A percentile compares a stretch with the other conserved stretches of the same genome.
These are phyloP conservation scores for Durotheca rogersii DNA, from an alignment of 495 filamentous ascomycete genomes.

Conservation along the genomic window DNA sequence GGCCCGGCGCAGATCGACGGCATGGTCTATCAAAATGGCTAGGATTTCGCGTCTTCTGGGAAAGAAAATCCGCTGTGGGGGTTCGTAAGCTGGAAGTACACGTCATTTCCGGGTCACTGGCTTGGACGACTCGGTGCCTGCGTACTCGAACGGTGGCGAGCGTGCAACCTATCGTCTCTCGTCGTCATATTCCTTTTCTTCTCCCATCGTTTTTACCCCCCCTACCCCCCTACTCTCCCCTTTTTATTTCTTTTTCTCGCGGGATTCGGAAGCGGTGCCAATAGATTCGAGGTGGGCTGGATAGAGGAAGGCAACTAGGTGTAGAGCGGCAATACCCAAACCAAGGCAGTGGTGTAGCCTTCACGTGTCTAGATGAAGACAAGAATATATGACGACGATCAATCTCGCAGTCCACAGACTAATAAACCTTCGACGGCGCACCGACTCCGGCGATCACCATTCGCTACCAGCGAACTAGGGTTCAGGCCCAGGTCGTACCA, in stretches of 20 bases:
- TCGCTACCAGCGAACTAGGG: constrained; percentile 13
- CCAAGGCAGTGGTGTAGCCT: constrained; percentile 8
- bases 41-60: constrained; percentile 25
- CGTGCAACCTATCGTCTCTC: constrained; percentile 19
- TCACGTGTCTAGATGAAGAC: constrained; percentile 32
- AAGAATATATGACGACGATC: constrained; percentile 20
- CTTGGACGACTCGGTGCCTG: constrained; percentile 30
- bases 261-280: constrained; percentile 19
- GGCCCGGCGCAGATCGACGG: constrained; percentile 17
- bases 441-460: constrained; percentile 17
- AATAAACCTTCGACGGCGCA: constrained; percentile 3
- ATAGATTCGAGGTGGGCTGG: constrained; percentile 31
- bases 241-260: constrained; percentile 19
- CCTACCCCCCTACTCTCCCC: no score
- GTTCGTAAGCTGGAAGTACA: constrained; percentile 17
- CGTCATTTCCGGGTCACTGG: constrained; percentile 30
- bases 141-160: constrained; percentile 13
- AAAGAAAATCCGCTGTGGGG: constrained; percentile 26
- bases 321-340: constrained; percentile 35
- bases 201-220: no score
- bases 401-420: constrained; percentile 18
- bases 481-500: constrained; percentile 16
- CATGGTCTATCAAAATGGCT: constrained; percentile 29
- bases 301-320: constrained; percentile 18
- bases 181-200: constrained; percentile 15